Base-by-base conservation (phyloP, 2,329 filamentous ascomycete species). In the Diaporthe destruens region DNA sequence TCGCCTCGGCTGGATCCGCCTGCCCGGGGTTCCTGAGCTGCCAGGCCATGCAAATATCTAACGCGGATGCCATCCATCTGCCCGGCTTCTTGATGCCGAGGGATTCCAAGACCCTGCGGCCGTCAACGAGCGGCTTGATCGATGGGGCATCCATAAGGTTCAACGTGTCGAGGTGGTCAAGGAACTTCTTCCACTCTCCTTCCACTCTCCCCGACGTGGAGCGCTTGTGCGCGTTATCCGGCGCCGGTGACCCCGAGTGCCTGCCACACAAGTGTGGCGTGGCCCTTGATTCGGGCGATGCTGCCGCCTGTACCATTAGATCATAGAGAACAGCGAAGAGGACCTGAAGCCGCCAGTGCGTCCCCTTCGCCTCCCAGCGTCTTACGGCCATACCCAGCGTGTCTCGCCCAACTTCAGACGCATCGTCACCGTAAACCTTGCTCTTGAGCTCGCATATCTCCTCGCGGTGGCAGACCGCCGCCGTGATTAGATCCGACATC, bases 1-100 rank as follows among this genome's bases (percentile, higher is more conserved):
- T 82, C 1, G 88, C 91, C 3, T 85, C 88, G 8, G 83, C 77
- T 8, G 85, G 81, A 74, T 95, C 92, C 4, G 87, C 89, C 72
- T 84, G 85, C 5, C 86, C 86, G 0, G 95, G 94, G 79, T 98
- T 90, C 49, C 94, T 88, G 68, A 98, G 87, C 82, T 98, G 96
- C 95, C 95, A 98, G 74, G 91, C 91, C 81, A 97, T 89, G 74
- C 94, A 93, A 5, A 95, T 85, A 42, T 97, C 92, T 59, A 98
- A 84, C 4, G 95, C 95, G 57, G 87, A 87, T 69, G 90, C 90
- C 87, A 97, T 93, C 96, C 96, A 98, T n/a, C 86, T 91, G 0
- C 94, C 94, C 0, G 93, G 92, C 75, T 90, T 91, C 75, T 90
- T 91, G n/a, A 88, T 83, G 0, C 87, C 89, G 4, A 98, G 85